A percentile compares a stretch with the other conserved stretches of the same genome.
Conservation (phyloP, 2,329 filamentous ascomycete species). For the Claviceps africana region DNA sequence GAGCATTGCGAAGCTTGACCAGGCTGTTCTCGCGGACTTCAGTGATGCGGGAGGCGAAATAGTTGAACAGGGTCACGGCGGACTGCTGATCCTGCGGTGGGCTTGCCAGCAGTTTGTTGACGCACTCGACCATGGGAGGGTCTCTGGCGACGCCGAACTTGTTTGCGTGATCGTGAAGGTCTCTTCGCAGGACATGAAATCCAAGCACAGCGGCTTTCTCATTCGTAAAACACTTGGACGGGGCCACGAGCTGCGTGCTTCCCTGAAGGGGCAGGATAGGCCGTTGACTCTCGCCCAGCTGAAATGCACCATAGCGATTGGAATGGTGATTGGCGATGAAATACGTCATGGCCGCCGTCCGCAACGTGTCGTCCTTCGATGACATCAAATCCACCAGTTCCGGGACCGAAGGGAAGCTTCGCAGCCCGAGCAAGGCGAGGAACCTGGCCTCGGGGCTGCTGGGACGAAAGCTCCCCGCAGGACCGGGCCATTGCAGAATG, state of each 20-base stretch:
- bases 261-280: conserved; percentile 62
- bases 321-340: conserved; percentile 67
- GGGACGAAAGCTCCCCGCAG: conserved; percentile 46
- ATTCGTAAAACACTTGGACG: conserved; percentile 72
- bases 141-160: conserved; percentile 80
- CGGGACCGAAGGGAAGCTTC: conserved; percentile 52
- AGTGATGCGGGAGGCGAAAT: conserved; percentile 63
- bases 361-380: conserved; percentile 40
- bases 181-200: conserved; percentile 61
- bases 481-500: conserved; percentile 68
- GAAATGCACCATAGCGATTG: conserved; percentile 58
- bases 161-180: conserved; percentile 64
- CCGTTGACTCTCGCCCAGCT: conserved; percentile 39
- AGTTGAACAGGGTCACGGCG: conserved; percentile 63
- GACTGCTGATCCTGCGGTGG: conserved; percentile 55
- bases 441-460: conserved; percentile 61
- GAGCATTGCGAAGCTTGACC: conserved; percentile 45
- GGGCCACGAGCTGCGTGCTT: conserved; percentile 52
- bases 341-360: conserved; percentile 62
- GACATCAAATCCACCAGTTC: conserved; percentile 72
- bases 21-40: conserved; percentile 54
- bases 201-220: conserved; percentile 61
- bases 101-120: conserved; percentile 54
- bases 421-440: conserved; percentile 57
- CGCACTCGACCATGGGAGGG: conserved; percentile 64